phyloP scores from a whole-genome alignment of 108 stramenopile species.

The Pseudonitzschia pungens region DNA sequence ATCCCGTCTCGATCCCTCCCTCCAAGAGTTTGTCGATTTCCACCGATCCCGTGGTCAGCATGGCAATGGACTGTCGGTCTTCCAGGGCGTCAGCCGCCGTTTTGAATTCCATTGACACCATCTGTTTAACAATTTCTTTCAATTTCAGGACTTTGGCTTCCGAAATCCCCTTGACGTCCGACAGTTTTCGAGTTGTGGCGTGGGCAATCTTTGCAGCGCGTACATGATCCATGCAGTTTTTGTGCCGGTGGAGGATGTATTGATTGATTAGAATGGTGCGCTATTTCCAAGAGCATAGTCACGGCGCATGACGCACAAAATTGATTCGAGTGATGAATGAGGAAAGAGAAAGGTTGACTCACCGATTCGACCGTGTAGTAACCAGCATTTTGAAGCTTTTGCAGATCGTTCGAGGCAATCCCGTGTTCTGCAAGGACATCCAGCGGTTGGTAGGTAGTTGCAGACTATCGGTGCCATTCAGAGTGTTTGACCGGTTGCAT shows the following conservation, averaged over 20 bases:
- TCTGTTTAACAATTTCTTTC: slow-evolving; percentile 91
- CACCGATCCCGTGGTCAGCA: slow-evolving; percentile 92
- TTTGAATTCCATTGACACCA: slow-evolving; percentile 97
- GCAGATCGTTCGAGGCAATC: slow-evolving; percentile 92
- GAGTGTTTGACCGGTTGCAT: no score
- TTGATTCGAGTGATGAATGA: not conserved
- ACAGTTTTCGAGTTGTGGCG: slow-evolving; percentile 90
- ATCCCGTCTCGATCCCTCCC: slow-evolving; percentile 99
- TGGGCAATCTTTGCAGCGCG: slow-evolving; percentile 71
- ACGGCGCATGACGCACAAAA: not conserved
- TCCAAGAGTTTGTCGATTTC: slow-evolving; percentile 96
- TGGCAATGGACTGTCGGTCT: slow-evolving; percentile 82
- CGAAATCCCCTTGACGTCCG: slow-evolving; percentile 96
- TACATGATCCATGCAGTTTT: not conserved
- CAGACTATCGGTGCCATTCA: not conserved
- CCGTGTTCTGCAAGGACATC: slow-evolving; percentile 93
- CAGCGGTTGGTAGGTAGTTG: slow-evolving; percentile 54
- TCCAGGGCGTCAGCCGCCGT: slow-evolving; percentile 93
- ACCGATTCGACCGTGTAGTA: slow-evolving; percentile 96
- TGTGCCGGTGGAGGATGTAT: not conserved
- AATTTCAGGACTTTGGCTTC: slow-evolving; percentile 95
- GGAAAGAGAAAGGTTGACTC: not conserved
- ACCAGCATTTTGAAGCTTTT: slow-evolving; percentile 94
- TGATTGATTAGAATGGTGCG: no score
- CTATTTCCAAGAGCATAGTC: not conserved